These are phyloP conservation scores for Solanum sejunctum DNA, from an alignment of 257 asterid genomes.

Conservation along the genomic window DNA sequence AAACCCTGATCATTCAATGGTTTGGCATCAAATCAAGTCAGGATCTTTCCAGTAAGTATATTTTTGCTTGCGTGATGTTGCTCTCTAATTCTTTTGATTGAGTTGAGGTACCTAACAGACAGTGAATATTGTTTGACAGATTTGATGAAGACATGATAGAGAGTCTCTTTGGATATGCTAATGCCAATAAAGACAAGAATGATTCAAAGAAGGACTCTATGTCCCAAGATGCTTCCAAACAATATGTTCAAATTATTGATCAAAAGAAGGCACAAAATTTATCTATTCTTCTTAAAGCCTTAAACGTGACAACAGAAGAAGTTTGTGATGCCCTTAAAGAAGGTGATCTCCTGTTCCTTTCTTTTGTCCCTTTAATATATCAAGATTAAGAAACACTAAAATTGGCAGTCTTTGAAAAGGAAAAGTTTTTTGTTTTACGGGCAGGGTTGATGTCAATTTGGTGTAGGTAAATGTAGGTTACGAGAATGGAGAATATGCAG, in stretches of 20 bases:
- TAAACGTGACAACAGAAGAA: conserved; percentile 80
- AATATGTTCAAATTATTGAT: conserved; percentile 57
- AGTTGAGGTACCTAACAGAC: neutral
- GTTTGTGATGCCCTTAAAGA: conserved; percentile 82
- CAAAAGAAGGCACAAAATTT: conserved; percentile 81
- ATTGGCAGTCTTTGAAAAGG: neutral
- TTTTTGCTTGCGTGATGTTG: neutral
- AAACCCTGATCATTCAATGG: conserved; percentile 86
- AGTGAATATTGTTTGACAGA: conserved; percentile 26
- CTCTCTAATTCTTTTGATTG: neutral
- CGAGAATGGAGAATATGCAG: neutral
- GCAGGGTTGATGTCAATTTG: neutral
- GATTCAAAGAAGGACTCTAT: conserved; percentile 31
- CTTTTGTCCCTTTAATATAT: neutral
- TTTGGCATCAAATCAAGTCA: conserved; percentile 92
- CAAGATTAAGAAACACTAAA: neutral
- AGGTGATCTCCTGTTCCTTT: conserved; percentile 31
- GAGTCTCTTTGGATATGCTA: conserved; percentile 62
- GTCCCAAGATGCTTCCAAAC: conserved; percentile 31
- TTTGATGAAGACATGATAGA: conserved; percentile 94
- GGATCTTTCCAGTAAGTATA: conserved; percentile 86
- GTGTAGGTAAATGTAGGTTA: neutral
- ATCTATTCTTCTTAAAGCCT: conserved; percentile 73
- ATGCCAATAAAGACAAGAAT: conserved; percentile 40
- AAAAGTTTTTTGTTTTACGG: neutral